Evolutionary conservation across 306 rosid species (phyloP), one percentile per base, ranked within the genome.

Genomic region (Comarum palustre): DNA sequence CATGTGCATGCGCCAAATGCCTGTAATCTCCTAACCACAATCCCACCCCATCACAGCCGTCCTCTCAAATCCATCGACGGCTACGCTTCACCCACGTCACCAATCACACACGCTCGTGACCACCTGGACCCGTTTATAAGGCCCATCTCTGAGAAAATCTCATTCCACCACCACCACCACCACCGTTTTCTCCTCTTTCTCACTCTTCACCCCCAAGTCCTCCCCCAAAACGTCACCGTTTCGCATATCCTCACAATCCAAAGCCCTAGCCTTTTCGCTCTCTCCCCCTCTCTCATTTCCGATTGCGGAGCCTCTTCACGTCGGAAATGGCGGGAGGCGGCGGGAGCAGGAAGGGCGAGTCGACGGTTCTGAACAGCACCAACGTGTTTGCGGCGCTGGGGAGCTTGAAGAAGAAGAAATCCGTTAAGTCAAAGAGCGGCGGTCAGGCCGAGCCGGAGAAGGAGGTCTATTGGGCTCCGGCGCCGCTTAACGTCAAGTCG

Each of bases 351-450:
- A 82, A 82, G 71, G 96, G 86, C 2, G 96, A 87, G 13, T 72
- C 78, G 19, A 76, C 73, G 69, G 84, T 70, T 41, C 72, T 90
- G 29, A 86, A 67, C 82, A 88, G 84, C 83, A 74, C 84, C 47
- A 90, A 90, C 79, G 86, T 90, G 0, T 90, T 90, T 6, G 96
- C 96, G 0, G 96, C 96, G 27, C 93, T 90, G 10, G 93, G 87
- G 2, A 88, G 85, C 76, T 68, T 86, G 76, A 90, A 83, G 87
- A 88, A 87, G 82, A 90, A 90, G 84, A 90, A 90, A 89, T 54
- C 86, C 6, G 88, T 78, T 8, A 80, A 81, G 76, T 17, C 67
- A 19, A 62, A 62, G 69, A 27, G 60, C 12, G 24, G 59, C 34
- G 47, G 75, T 29, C 39, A 27, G 22, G 43, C 74, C 2, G 79